Conservation (phyloP, 371 early-diverging fungal genomes). For the Capillidium heterosporum region DNA sequence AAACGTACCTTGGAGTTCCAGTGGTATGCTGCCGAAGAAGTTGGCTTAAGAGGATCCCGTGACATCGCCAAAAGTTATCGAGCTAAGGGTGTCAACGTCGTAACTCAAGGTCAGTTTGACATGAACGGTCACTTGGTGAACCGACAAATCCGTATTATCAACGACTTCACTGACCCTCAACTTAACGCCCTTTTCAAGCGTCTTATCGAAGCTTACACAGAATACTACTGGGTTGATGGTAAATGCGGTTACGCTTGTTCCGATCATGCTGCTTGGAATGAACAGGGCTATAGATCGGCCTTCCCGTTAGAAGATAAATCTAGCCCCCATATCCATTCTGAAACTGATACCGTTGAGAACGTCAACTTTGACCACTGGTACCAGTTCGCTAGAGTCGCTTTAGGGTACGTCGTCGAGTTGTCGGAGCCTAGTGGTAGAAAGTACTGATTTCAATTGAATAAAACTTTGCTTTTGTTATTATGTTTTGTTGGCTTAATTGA, state of each 20-base stretch:
- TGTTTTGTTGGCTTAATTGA: too few species aligned
- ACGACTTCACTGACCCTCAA: constrained; percentile 54
- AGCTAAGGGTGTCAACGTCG: constrained; percentile 29
- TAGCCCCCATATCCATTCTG: constrained; percentile 46
- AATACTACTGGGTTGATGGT: constrained; percentile 1
- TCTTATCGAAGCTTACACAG: constrained; percentile 7
- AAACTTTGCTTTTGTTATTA: not conserved
- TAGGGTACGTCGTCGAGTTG: constrained; percentile 72
- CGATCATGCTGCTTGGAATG: constrained; percentile 89
- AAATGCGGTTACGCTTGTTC: constrained; percentile 55
- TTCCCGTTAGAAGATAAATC: constrained; percentile 61
- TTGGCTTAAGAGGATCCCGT: constrained; percentile 75
- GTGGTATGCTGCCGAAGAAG: constrained; percentile 86
- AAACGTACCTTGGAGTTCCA: constrained; percentile 84
- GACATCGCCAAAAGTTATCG: constrained; percentile 57
- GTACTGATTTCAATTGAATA: too few species aligned
- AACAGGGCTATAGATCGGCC: constrained; percentile 59
- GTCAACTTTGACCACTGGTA: constrained; percentile 69
- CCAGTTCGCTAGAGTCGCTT: constrained; percentile 60
- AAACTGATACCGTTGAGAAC: constrained; percentile 42
- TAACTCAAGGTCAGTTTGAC: constrained; percentile 57
- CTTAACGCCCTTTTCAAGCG: constrained; percentile 40
- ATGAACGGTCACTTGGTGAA: constrained; percentile 60
- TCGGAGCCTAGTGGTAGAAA: not conserved
- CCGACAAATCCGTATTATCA: constrained; percentile 53